Evolutionary conservation across 2,329 filamentous ascomycete species (phyloP).

Genomic region (Aspergillus unguis): DNA sequence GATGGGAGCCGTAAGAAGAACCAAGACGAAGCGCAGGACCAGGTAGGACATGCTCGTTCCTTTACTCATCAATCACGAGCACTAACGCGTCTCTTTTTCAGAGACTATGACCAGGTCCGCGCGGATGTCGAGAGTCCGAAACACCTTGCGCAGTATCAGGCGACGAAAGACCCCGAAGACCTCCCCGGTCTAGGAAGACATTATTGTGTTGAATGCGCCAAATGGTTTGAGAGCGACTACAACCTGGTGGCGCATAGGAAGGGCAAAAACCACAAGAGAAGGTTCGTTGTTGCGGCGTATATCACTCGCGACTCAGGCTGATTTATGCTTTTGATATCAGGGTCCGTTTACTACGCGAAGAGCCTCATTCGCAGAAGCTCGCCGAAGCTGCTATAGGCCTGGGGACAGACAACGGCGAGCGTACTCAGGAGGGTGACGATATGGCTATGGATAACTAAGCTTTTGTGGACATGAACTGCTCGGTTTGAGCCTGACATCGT

Average conservation of each 20-base stretch:
- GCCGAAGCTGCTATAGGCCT: conserved; percentile 77
- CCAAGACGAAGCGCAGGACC: conserved; percentile 70
- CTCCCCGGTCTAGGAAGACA: conserved; percentile 79
- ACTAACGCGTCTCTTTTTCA: conserved; percentile 40
- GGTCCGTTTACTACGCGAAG: conserved; percentile 75
- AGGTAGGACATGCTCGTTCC: conserved; percentile 48
- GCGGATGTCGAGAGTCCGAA: conserved; percentile 73
- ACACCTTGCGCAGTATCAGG: conserved; percentile 76
- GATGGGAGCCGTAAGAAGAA: conserved; percentile 67
- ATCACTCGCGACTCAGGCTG: not conserved
- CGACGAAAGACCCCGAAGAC: conserved; percentile 77
- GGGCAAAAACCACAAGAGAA: conserved; percentile 91
- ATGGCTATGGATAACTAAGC: conserved; percentile 41
- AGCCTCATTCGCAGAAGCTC: conserved; percentile 80
- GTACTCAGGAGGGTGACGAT: conserved; percentile 32
- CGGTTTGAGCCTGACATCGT: not conserved
- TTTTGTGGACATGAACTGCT: not conserved
- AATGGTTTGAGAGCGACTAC: conserved; percentile 86
- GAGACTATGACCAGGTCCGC: conserved; percentile 90
- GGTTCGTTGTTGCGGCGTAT: conserved; percentile 43
- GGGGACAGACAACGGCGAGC: conserved; percentile 63
- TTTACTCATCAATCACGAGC: not conserved
- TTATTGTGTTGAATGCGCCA: conserved; percentile 91
- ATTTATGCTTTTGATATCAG: conserved; percentile 44
- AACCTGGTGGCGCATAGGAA: conserved; percentile 73